These are phyloP conservation scores for Byssochlamys sp. DNA, from an alignment of 2,329 filamentous ascomycete species.

Conservation along the genomic window DNA sequence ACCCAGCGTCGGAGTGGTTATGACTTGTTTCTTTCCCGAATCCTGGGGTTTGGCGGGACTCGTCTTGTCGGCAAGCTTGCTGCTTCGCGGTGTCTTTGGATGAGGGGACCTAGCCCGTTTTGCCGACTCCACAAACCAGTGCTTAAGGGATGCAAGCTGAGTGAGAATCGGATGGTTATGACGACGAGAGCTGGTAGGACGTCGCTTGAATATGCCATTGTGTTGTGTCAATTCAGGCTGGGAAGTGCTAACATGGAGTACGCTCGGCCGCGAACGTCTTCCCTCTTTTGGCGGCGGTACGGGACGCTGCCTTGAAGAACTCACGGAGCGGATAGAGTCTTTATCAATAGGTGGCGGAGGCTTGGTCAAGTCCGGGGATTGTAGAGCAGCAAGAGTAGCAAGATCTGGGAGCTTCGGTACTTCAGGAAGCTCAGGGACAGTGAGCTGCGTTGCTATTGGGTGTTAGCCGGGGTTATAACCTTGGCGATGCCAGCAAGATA, in stretches of 20 bases:
- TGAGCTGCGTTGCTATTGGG: slow-evolving; percentile 44
- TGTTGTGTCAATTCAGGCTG: slow-evolving; percentile 53
- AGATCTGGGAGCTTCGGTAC: slow-evolving; percentile 65
- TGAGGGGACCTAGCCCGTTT: slow-evolving; percentile 53
- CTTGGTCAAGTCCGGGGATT: slow-evolving; percentile 30
- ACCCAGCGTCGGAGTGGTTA: slow-evolving; percentile 13
- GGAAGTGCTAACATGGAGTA: slow-evolving; percentile 70
- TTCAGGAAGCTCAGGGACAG: slow-evolving; percentile 64
- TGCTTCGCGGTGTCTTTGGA: slow-evolving; percentile 21
- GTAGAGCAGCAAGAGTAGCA: slow-evolving; percentile 14
- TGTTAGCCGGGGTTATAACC: background rate
- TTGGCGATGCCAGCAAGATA: background rate
- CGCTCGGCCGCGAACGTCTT: slow-evolving; percentile 68
- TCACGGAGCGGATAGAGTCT: slow-evolving; percentile 58
- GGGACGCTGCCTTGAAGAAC: slow-evolving; percentile 67
- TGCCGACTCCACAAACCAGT: slow-evolving; percentile 61
- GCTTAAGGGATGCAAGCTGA: slow-evolving; percentile 58
- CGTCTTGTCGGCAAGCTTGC: slow-evolving; percentile 30
- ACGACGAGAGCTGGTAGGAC: slow-evolving; percentile 39
- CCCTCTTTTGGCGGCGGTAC: slow-evolving; percentile 80
- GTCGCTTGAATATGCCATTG: slow-evolving; percentile 48
- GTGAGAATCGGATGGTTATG: slow-evolving; percentile 56
- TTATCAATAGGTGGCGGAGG: slow-evolving; percentile 66
- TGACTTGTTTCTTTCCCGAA: slow-evolving; percentile 17
- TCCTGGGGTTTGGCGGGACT: slow-evolving; percentile 32